Evolutionary conservation across 768 basidiomycete genomes (phyloP), one percentile per base, ranked within the genome.

Genomic region (Daedalea quercina): DNA sequence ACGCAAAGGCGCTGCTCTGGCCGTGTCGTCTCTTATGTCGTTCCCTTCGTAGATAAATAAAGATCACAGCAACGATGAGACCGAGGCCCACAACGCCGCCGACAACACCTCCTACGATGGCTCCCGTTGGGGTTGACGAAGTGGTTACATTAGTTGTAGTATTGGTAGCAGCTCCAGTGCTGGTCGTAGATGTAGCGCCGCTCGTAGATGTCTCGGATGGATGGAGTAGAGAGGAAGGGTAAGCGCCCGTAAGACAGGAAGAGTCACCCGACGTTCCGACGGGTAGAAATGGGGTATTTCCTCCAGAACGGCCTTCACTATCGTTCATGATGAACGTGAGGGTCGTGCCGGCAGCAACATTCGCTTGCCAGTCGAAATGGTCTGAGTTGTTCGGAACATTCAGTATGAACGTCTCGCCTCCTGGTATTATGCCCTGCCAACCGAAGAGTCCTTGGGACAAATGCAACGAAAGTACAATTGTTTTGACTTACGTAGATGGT

Each of bases 321-420:
- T 67, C 66, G 25, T 43, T 47, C 57, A 62, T 56, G 22, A 61
- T 48, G 52, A 64, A 66, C n/a, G 61, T 15, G 25, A 67, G n/a
- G 2, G 46, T 37, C 1, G 62, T 61, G 1, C 62, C 60, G 1
- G 56, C 50, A 9, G 56, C 47, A 9, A 66, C 31, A 44, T 67
- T 50, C 2, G 61, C 57, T 8, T 52, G 41, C 66, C 66, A 67
- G 9, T 65, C 57, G 47, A 53, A 67, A 2, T 55, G 41, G 6
- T n/a, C n/a, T n/a, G n/a, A n/a, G n/a, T 65, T 62, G 9, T 19
- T 44, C 1, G 66, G 63, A 8, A 63, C 60, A 37, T 60, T 50
- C 12, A 67, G 52, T 1, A 54, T 25, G 52, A 67, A 61, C 0
- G 62, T 20, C 3, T 47, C 41, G 9, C 65, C 63, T 19, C 59